Evolutionary conservation across 805 yeast species (phyloP).

Genomic region (Wickerhamiella musiphila): DNA sequence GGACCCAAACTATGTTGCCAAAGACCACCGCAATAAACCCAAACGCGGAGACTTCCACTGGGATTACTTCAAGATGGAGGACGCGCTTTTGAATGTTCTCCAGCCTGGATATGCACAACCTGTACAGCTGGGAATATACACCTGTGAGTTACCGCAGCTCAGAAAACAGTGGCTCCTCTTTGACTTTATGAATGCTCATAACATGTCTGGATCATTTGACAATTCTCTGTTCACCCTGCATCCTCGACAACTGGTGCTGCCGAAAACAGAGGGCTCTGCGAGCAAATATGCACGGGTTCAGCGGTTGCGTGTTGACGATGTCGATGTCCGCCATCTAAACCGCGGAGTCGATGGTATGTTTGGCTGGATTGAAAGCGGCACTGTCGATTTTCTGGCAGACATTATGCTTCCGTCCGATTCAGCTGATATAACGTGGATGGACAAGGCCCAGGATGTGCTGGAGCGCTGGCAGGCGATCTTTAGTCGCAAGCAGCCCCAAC

Average conservation of each 20-base stretch:
- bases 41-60: constrained; percentile 88
- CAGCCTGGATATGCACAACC: constrained; percentile 70
- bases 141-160: constrained; percentile 60
- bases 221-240: constrained; percentile 85
- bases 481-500: constrained; percentile 3
- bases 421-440: constrained; percentile 29
- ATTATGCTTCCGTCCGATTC: constrained; percentile 48
- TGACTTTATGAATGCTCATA: constrained; percentile 70
- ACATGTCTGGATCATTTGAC: constrained; percentile 82
- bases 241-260: constrained; percentile 37
- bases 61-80: constrained; percentile 66
- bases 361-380: constrained; percentile 91
- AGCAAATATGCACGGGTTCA: constrained; percentile 30
- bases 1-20: constrained; percentile 69
- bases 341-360: constrained; percentile 80
- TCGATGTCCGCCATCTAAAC: constrained; percentile 76
- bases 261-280: constrained; percentile 28
- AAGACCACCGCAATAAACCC: constrained; percentile 51
- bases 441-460: constrained; percentile 23
- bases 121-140: constrained; percentile 73
- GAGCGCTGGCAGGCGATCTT: constrained; percentile 25
- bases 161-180: constrained; percentile 88
- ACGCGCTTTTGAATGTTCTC: constrained; percentile 59
- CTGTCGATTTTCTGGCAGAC: constrained; percentile 87
- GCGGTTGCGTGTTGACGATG: constrained; percentile 66